Evolutionary conservation across 768 basidiomycete genomes (phyloP), one percentile per base, ranked within the genome.

Genomic region (Favolaschia claudopus): DNA sequence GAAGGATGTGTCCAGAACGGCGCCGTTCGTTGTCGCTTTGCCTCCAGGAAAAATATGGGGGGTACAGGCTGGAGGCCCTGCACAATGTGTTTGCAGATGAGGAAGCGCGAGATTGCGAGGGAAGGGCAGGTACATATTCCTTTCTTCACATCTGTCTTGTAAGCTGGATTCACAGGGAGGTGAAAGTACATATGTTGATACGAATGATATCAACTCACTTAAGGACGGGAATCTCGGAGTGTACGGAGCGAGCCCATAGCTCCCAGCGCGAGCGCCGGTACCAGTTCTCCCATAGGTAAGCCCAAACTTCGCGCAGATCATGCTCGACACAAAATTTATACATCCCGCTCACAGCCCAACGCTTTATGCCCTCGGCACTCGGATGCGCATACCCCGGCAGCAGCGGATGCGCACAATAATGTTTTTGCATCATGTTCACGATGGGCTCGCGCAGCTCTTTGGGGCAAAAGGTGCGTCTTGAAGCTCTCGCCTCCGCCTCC

Each of bases 21-120:
- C 14, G 62, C 50, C 7, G 45, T 64, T 3, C 63, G 57, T 34
- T 67, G 58, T 1, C 69, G 55, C 9, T 39, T 54, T 4, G 60
- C 69, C 49, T 70, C 58, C 12, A 66, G 59, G 49, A 70, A 70
- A 61, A 70, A 70, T 12, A 63, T 31, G 7, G 69, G 61, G 24
- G 55, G 60, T 7, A 72, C 70, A 2, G 55, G 48, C 9, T 70
- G 34, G 10, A 69, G 27, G 8, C 38, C 28, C 39, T 72, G 71
- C 0, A 73, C 67, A 34, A 67, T 42, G 45, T 71, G 70, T 55
- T 73, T 73, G 64, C 71, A 73, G 45, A 73, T n/a, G 0, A 73
- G 59, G 39, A 72, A 73, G 1, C 67, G 62, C 55, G 66, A 67
- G 19, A 38, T 62, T 7, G 34, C 34, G 20, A 72, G 53, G 20